Evolutionary conservation across 225 moss, liverwort and hornwort species (phyloP), one percentile per base, ranked within the genome.

Genomic region (Rhytidiadelphus loreus): DNA sequence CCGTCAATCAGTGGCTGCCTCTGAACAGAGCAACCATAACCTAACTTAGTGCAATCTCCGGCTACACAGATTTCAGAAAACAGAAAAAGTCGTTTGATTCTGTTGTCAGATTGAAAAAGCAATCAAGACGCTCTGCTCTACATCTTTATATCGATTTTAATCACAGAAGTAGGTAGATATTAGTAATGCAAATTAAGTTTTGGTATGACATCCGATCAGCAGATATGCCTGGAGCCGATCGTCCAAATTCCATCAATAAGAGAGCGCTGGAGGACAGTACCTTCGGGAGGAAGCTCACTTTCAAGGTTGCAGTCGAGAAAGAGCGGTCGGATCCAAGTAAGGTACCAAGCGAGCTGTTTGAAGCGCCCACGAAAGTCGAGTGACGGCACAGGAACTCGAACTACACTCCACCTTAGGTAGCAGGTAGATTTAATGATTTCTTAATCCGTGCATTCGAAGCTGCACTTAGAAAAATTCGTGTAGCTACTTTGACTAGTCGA

Each of bases 241-340:
- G 56, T 71, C 70, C 74, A 41, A 80, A 81, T 80, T 41, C 30
- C 8, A 28, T 59, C 66, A 73, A 4, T 6, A 29, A 75, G 69
- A 75, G 61, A 60, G 80, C 60, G 58, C 82, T 85, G 30, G 73
- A 83, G 37, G 76, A 59, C 62, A 35, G 62, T 88, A 87, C 89
- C 91, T 91, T 89, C 87, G 77, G 26, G 12, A 87, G 65, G 37
- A 59, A 82, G 70, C 82, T 87, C 62, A 85, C 89, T 82, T 80
- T 87, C 64, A 73, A 85, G 58, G 35, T 84, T 46, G 85, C n/a
- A 28, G 41, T 82, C n/a, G 92, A 83, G 73, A 90, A 82, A 61
- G 61, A 90, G 82, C 61, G 29, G 48, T 55, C 48, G 24, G 80
- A 85, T 85, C 85, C 71, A 87, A 43, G 87, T 11, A 83, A 64